Conservation (phyloP, 2,329 filamentous ascomycete genomes). For the Geosmithia putterillii region DNA sequence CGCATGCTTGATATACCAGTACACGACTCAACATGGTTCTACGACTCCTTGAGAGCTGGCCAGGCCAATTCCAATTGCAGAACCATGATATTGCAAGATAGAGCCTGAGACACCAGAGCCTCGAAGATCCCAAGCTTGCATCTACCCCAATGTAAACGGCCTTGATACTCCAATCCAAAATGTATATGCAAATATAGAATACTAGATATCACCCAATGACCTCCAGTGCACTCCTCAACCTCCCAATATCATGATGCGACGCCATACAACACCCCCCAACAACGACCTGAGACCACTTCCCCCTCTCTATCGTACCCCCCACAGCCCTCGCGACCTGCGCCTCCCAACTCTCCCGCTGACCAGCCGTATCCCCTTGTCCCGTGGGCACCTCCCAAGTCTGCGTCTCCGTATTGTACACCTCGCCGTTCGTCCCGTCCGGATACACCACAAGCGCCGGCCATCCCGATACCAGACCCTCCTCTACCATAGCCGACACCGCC, state of each 20-base stretch:
- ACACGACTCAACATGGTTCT: no score
- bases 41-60: no score
- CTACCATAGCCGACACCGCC: slow-evolving; percentile 24
- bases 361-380: slow-evolving; percentile 8
- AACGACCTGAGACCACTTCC: slow-evolving; percentile 30
- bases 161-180: no score
- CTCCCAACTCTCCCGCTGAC: slow-evolving; percentile 28
- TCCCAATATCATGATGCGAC: slow-evolving; percentile 19
- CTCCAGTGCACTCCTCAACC: no score
- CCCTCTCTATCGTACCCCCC: slow-evolving; percentile 17
- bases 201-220: no score
- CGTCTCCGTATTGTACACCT: slow-evolving; percentile 52
- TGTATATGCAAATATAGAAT: no score
- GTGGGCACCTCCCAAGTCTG: slow-evolving; percentile 44
- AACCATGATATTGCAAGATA: no score
- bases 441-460: slow-evolving; percentile 50
- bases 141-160: no score
- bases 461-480: slow-evolving; percentile 15
- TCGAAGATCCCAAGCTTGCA: no score
- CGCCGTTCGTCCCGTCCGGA: slow-evolving; percentile 56
- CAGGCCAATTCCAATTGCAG: no score
- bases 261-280: slow-evolving; percentile 43
- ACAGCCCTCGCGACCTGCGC: slow-evolving; percentile 28
- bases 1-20: no score
- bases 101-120: no score